A percentile compares a stretch with the other conserved stretches of the same genome.
These are phyloP conservation scores for Zelonia costaricensis DNA, from an alignment of 208 protist species.

Conservation along the genomic window DNA sequence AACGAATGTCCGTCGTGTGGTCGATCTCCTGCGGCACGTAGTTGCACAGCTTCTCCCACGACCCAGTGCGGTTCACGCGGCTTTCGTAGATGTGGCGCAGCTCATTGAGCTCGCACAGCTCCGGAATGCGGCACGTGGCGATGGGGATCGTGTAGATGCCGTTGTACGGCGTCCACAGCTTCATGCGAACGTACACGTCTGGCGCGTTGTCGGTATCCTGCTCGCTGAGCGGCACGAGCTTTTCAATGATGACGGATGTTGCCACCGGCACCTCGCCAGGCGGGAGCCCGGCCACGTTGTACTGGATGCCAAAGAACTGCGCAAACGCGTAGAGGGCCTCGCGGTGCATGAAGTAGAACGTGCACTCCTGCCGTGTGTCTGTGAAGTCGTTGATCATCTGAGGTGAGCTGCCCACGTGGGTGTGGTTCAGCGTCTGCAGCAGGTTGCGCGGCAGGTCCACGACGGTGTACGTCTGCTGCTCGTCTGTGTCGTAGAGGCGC, in stretches of 20 bases:
- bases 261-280: constrained; percentile 74
- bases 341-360: constrained; percentile 85
- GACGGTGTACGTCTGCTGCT: constrained; percentile 84
- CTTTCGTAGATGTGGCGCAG: constrained; percentile 54
- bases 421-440: constrained; percentile 52
- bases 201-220: constrained; percentile 41
- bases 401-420: constrained; percentile 28
- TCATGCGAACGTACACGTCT: constrained; percentile 52
- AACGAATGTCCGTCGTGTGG: constrained; percentile 82
- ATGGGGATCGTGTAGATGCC: constrained; percentile 59
- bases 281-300: constrained; percentile 62
- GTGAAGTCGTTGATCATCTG: constrained; percentile 61
- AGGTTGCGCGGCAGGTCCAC: constrained; percentile 74
- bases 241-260: constrained; percentile 73
- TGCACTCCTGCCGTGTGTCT: constrained; percentile 65
- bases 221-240: constrained; percentile 42
- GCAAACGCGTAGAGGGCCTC: constrained; percentile 83
- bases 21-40: constrained; percentile 72
- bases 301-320: constrained; percentile 83
- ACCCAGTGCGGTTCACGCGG: constrained; percentile 67
- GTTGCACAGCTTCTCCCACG: constrained; percentile 73
- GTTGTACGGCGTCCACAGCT: constrained; percentile 72
- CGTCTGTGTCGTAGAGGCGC: constrained; percentile 80
- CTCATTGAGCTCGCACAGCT: constrained; percentile 74
- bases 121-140: constrained; percentile 56